Evolutionary conservation across 2,329 filamentous ascomycete species (phyloP), one percentile per base, ranked within the genome.

Genomic region (Pseudocercospora eumusae): DNA sequence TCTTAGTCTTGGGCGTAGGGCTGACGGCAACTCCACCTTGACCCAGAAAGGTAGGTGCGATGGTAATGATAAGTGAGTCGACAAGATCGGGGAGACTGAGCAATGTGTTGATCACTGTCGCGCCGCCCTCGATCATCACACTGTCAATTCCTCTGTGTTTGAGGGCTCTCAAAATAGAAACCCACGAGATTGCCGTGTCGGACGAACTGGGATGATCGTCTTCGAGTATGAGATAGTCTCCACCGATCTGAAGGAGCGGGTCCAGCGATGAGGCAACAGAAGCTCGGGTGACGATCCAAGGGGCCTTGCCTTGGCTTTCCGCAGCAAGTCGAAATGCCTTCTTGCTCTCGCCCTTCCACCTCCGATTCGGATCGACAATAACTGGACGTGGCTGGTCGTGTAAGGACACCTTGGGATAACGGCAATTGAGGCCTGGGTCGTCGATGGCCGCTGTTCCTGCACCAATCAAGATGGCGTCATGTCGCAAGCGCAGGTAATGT

Each of bases 51-150:
- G 87, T 91, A 8, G 93, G 93, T 2, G 93, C 92, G 71, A 97
- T 87, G 0, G 93, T 97, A 61, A 97, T 83, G 69, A 98, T 89
- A 54, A 96, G 87, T 1, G 88, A 88, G 72, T 91, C 84, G 45
- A 96, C 81, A 8, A 92, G 78, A 27, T 79, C 78, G 2, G 84
- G 81, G 42, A 83, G 80, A 20, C 63, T 60, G n/a, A 98, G 81
- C 18, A 98, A 77, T 40, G 89, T 85, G 73, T 95, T 96, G 73
- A 98, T 91, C 33, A 97, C 86, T 10, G 82, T 80, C 0, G 85
- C 93, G 10, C 93, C 93, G 0, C 93, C 93, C 75, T 98, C 93
- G 54, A 98, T 83, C 93, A 97, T 97, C 61, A 97, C 81, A 73
- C 92, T 96, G 57, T 77, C 76, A 49, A 96, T 78, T 1, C 87